Evolutionary conservation across 1,284 basidiomycete genomes (phyloP).

Genomic region (Cutaneotrichosporon cutaneum): DNA sequence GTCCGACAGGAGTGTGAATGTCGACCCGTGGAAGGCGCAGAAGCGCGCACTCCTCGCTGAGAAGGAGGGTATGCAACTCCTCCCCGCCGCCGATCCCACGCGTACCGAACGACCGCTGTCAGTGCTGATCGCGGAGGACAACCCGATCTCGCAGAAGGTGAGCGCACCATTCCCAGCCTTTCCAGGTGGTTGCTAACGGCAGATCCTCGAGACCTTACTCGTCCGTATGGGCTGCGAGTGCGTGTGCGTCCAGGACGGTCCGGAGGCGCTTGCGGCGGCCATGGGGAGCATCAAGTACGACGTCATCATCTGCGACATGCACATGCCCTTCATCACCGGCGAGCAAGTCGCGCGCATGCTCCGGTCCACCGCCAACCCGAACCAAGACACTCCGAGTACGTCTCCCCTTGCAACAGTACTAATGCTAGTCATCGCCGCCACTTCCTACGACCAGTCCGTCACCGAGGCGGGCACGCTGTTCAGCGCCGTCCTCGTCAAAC

Average conservation of each 20-base stretch:
- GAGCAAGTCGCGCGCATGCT: slow-evolving; percentile 54
- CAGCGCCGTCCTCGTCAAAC: slow-evolving; percentile 80
- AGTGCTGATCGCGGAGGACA: slow-evolving; percentile 93
- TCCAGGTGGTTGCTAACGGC: neutral
- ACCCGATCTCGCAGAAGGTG: slow-evolving; percentile 85
- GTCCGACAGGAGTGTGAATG: slow-evolving; percentile 55
- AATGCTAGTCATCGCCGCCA: slow-evolving; percentile 59
- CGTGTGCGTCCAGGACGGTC: slow-evolving; percentile 90
- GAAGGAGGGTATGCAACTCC: slow-evolving; percentile 6
- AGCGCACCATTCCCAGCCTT: slow-evolving; percentile 25
- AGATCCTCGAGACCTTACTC: slow-evolving; percentile 87
- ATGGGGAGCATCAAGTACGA: slow-evolving; percentile 83
- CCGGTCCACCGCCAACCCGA: slow-evolving; percentile 52
- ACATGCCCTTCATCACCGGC: slow-evolving; percentile 50
- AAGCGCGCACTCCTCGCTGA: neutral
- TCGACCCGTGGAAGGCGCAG: slow-evolving; percentile 32
- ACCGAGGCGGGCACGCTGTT: slow-evolving; percentile 81
- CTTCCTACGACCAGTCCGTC: slow-evolving; percentile 58
- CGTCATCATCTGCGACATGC: slow-evolving; percentile 56
- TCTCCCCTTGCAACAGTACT: slow-evolving; percentile 5
- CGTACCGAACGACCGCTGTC: slow-evolving; percentile 58
- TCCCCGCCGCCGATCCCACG: slow-evolving; percentile 1
- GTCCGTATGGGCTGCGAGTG: slow-evolving; percentile 89
- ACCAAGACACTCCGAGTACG: slow-evolving; percentile 52
- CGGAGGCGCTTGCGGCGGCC: slow-evolving; percentile 92